Base-by-base conservation (phyloP, 305 asterid species). In the Fraxinus paxiana region DNA sequence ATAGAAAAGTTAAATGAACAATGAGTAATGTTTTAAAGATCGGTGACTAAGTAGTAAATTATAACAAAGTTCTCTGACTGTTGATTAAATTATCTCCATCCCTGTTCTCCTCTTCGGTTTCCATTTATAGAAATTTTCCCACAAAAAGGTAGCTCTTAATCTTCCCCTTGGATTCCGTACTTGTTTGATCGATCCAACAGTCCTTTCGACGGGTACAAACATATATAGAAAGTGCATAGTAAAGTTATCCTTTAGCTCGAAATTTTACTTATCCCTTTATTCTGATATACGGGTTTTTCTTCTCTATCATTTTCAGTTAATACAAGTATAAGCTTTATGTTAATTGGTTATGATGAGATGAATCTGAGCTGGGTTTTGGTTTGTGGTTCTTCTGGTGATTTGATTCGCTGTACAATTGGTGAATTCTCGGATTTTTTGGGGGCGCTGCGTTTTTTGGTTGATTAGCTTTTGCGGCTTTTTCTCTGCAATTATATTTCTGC, bases 331-430 rank as follows among this genome's bases (percentile, higher is more conserved):
- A 6, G 75, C 43, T 30, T 30, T 15, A 70, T 33, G 75, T 30
- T 33, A 31, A 12, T 69, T 31, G 43, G 41, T 31, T 69, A 13
- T 15, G 41, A 28, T 12, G 37, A 12, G 34, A 31, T 31, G 74
- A 26, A 31, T 31, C 20, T 13, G 75, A 34, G 72, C 70, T 63
- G 51, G 56, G 43, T 65, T 31, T 70, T 59, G 15, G 8, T 24
- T 24, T 46, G 1, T 79, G 9, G 70, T 75, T 75, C 77, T 65
- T 73, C 76, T 75, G 74, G 48, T 51, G 71, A 73, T 82, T 46
- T 34, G 59, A n/a, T 73, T 28, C 0, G 41, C 63, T 67, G 13
- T 85, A 17, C 20, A 37, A 1, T 63, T 77, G 80, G 67, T 46
- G 77, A 75, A n/a, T 38, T n/a, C 41, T 59, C 43, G 48, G 6